phyloP scores from a whole-genome alignment of 148 eudicot genomes.

The Spergularia marina region DNA sequence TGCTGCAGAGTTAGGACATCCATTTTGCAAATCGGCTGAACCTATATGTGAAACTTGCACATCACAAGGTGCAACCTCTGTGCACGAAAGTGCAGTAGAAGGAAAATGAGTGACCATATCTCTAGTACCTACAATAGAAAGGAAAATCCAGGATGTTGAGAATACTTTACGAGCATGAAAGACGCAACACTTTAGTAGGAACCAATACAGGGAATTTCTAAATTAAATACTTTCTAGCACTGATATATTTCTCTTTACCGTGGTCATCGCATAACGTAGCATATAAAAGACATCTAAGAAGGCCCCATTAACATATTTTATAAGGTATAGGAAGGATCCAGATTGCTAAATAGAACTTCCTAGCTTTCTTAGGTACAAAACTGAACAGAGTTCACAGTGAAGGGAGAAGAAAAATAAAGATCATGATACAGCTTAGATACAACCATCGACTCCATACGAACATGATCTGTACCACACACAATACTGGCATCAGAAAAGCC shows the following conservation, averaged over 20 bases:
- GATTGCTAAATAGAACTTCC: background rate
- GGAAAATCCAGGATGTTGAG: background rate
- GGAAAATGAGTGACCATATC: constrained; percentile 51
- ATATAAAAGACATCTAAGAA: background rate
- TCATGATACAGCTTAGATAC: background rate
- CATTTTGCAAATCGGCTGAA: constrained; percentile 29
- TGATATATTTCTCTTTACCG: background rate
- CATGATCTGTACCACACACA: background rate
- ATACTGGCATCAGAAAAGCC: background rate
- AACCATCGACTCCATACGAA: background rate
- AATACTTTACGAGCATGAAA: background rate
- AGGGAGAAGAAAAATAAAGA: background rate
- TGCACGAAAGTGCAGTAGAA: constrained; percentile 48
- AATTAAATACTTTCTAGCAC: background rate
- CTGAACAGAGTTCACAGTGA: background rate
- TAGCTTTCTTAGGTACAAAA: too few species aligned
- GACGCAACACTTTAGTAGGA: background rate
- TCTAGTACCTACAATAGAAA: constrained; percentile 20
- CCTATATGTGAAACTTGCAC: constrained; percentile 42
- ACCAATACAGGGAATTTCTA: background rate
- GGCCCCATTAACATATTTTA: constrained; percentile 2
- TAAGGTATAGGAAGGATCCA: background rate
- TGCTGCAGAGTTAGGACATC: constrained; percentile 32
- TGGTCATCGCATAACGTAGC: background rate
- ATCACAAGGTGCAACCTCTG: constrained; percentile 35